phyloP scores from a whole-genome alignment of 441 rosid genomes.

The Francoa sonchifolia region DNA sequence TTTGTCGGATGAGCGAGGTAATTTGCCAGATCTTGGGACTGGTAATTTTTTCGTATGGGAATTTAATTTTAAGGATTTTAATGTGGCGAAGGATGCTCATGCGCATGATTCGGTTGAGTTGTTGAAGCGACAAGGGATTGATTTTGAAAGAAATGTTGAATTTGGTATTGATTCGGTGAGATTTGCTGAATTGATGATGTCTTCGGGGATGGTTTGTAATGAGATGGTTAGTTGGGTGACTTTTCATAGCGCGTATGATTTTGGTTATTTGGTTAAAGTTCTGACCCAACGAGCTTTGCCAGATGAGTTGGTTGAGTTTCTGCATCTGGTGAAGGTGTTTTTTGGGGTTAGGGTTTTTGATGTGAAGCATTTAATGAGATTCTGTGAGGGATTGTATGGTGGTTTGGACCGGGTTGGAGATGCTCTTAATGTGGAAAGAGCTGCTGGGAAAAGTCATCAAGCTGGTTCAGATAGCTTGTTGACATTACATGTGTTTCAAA shows the following conservation, averaged over 20 bases:
- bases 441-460: slow-evolving; percentile 49
- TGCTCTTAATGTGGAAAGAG: slow-evolving; percentile 29
- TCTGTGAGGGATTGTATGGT: slow-evolving; percentile 31
- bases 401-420: slow-evolving; percentile 44
- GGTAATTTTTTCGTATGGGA: slow-evolving; percentile 38
- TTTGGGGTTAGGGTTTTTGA: slow-evolving; percentile 42
- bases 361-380: slow-evolving; percentile 47
- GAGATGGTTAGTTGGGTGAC: slow-evolving; percentile 48
- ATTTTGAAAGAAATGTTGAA: slow-evolving; percentile 33
- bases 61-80: slow-evolving; percentile 50
- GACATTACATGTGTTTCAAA: slow-evolving; percentile 41
- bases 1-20: slow-evolving; percentile 33
- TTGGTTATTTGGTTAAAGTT: slow-evolving; percentile 50
- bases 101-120: slow-evolving; percentile 46
- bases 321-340: slow-evolving; percentile 25
- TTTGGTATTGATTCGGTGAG: slow-evolving; percentile 30
- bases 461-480: slow-evolving; percentile 61
- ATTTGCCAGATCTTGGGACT: slow-evolving; percentile 43
- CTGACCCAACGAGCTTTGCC: slow-evolving; percentile 33
- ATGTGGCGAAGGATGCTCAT: slow-evolving; percentile 28
- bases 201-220: slow-evolving; percentile 49
- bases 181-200: slow-evolving; percentile 48
- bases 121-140: slow-evolving; percentile 41
- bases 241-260: slow-evolving; percentile 62
- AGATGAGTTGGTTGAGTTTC: slow-evolving; percentile 21